phyloP scores from a whole-genome alignment of 2,329 filamentous ascomycete genomes.

The Aspergillus sp. region DNA sequence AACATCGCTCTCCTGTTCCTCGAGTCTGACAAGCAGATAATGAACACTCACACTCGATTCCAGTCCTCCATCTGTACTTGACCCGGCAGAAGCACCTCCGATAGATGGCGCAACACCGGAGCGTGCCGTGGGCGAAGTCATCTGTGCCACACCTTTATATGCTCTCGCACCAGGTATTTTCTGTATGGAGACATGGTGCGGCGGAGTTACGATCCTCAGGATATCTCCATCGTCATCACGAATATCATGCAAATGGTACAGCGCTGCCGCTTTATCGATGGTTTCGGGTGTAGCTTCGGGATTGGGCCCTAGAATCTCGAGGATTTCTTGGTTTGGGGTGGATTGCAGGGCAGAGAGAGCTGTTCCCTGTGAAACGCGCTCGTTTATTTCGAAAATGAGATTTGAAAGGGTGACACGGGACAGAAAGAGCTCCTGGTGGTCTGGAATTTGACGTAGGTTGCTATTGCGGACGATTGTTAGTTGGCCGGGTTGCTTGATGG shows the following conservation, averaged over 20 bases:
- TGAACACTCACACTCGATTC: slow-evolving; percentile 64
- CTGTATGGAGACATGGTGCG: slow-evolving; percentile 57
- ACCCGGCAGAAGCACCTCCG: slow-evolving; percentile 20
- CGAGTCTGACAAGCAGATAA: slow-evolving; percentile 74
- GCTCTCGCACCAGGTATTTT: slow-evolving; percentile 22
- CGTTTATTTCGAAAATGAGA: slow-evolving; percentile 87
- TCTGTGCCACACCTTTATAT: slow-evolving; percentile 31
- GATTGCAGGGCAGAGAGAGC: slow-evolving; percentile 23
- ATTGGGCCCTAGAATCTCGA: slow-evolving; percentile 58
- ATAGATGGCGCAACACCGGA: slow-evolving; percentile 12
- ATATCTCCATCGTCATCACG: slow-evolving; percentile 61
- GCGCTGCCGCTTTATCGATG: slow-evolving; percentile 12
- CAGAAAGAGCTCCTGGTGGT: slow-evolving; percentile 88
- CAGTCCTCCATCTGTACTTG: slow-evolving; percentile 20
- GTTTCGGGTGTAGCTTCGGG: neutral
- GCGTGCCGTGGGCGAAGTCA: slow-evolving; percentile 20
- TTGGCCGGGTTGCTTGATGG: neutral
- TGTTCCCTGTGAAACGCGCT: slow-evolving; percentile 61
- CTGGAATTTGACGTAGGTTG: slow-evolving; percentile 39
- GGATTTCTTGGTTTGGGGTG: slow-evolving; percentile 28
- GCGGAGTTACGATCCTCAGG: slow-evolving; percentile 67
- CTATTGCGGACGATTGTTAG: slow-evolving; percentile 21
- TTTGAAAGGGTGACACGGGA: slow-evolving; percentile 79
- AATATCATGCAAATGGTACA: slow-evolving; percentile 62
- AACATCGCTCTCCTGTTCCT: slow-evolving; percentile 74